Evolutionary conservation across 2,329 filamentous ascomycete species (phyloP), one percentile per base, ranked within the genome.

Genomic region (Biscogniauxia sp.): DNA sequence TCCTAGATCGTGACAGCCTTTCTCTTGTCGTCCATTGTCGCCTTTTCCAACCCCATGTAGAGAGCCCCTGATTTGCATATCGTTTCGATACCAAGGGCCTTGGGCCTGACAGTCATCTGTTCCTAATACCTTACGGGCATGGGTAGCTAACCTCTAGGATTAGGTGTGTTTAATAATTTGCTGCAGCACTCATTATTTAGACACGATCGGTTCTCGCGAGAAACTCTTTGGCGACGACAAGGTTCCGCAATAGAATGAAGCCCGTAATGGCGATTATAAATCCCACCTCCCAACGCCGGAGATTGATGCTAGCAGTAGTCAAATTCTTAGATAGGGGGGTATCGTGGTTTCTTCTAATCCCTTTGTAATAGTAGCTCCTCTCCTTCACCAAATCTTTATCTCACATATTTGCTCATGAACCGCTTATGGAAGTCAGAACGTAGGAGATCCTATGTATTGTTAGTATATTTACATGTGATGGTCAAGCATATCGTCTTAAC

Each of bases 361-460:
- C 7, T 52, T 19, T 52, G 51, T 23, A 52, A 23, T 20, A 23
- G 15, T 26, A 1, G 4, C 13, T 19, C n/a, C 15, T 52, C 13
- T 19, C 23, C 52, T 32, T n/a, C 37, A n/a, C 37, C 15, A 11
- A 45, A n/a, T 56, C 54, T 67, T 66, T 77, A 87, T 74, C 84
- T 78, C 64, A 87, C 84, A 66, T 87, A 87, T 71, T 86, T 87
- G 76, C 77, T 81, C 95, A 99, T 99, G 76, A 99, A 99, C 65
- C 93, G 88, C 78, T 93, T 95, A 81, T 99, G 95, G 76, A 99
- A 99, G 77, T 99, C 95, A 28, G 93, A 97, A 64, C 94, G 88
- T 65, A 98, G 79, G 72, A 97, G 82, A 77, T 98, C 90, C 88
- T 92, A 63, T 51, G 20, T 20, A 23, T 59, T 25, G 63, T 77